Evolutionary conservation across 2,329 filamentous ascomycete species (phyloP).

Genomic region (Diaporthe eres): DNA sequence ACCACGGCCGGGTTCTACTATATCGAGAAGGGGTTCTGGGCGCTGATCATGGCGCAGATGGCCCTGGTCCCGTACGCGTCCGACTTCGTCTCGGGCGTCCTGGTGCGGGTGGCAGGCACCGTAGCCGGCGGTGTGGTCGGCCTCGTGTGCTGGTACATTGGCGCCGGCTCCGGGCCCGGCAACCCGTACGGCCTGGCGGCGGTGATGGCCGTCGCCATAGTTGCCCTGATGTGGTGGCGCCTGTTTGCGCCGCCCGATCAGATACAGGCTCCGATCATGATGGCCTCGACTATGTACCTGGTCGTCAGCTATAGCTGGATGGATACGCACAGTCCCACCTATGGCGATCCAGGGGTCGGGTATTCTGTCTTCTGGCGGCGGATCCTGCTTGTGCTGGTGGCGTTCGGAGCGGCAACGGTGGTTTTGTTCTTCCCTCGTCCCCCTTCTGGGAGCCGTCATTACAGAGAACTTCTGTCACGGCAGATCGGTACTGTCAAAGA

Average conservation of each 20-base stretch:
- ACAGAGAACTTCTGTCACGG: conserved; percentile 61
- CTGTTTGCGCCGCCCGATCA: conserved; percentile 51
- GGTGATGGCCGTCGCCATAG: conserved; percentile 55
- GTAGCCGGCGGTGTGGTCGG: conserved; percentile 62
- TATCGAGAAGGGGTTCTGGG: conserved; percentile 66
- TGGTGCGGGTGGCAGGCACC: conserved; percentile 58
- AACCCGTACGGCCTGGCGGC: conserved; percentile 66
- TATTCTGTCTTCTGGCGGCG: conserved; percentile 65
- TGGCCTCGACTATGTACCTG: conserved; percentile 56
- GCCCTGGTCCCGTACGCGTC: conserved; percentile 63
- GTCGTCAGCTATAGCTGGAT: conserved; percentile 64
- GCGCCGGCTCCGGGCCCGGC: conserved; percentile 61
- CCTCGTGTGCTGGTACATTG: conserved; percentile 65
- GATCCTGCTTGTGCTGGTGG: conserved; percentile 59
- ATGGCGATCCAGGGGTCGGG: conserved; percentile 62
- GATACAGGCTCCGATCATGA: conserved; percentile 51
- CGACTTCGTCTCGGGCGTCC: conserved; percentile 63
- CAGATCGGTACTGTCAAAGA: conserved; percentile 59
- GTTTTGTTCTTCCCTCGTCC: conserved; percentile 63
- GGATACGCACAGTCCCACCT: conserved; percentile 56
- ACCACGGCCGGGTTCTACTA: conserved; percentile 64
- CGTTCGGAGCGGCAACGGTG: conserved; percentile 57
- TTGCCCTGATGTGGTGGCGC: conserved; percentile 54
- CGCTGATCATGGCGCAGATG: conserved; percentile 65
- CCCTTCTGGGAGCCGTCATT: conserved; percentile 60